These are phyloP conservation scores for Tolypocladium sp. DNA, from an alignment of 2,329 filamentous ascomycete genomes.

Conservation along the genomic window DNA sequence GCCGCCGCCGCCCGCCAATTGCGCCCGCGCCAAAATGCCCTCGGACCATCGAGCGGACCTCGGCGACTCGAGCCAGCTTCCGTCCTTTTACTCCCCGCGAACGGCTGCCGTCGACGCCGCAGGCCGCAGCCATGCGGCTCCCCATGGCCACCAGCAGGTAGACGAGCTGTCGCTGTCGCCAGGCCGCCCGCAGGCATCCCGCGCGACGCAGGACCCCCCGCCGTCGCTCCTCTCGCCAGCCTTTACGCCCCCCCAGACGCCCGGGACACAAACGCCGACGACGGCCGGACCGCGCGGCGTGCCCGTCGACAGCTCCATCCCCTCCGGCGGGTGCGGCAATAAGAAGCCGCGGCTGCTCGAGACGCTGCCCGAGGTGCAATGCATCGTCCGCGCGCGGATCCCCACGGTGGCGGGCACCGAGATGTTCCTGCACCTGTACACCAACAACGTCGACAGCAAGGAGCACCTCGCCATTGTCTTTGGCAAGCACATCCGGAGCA, in stretches of 20 bases:
- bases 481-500: conserved; percentile 70
- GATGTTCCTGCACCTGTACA: conserved; percentile 95
- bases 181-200: conserved; percentile 8
- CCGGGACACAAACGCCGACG: conserved; percentile 46
- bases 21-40: conserved; percentile 12
- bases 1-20: neutral
- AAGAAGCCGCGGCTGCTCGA: conserved; percentile 65
- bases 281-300: conserved; percentile 38
- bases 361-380: conserved; percentile 76
- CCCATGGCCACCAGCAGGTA: conserved; percentile 13
- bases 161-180: conserved; percentile 28
- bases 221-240: conserved; percentile 78
- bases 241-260: conserved; percentile 65
- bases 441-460: conserved; percentile 87
- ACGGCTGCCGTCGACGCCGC: conserved; percentile 18
- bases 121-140: conserved; percentile 5
- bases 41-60: conserved; percentile 12
- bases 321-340: conserved; percentile 49
- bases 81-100: conserved; percentile 38
- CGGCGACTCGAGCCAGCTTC: conserved; percentile 26
- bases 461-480: conserved; percentile 98
- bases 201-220: conserved; percentile 23
- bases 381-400: conserved; percentile 88
- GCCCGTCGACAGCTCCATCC: conserved; percentile 50
- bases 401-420: conserved; percentile 86